phyloP scores from a whole-genome alignment of 129 eudicot genomes.

The Helichrysum umbraculigerum region DNA sequence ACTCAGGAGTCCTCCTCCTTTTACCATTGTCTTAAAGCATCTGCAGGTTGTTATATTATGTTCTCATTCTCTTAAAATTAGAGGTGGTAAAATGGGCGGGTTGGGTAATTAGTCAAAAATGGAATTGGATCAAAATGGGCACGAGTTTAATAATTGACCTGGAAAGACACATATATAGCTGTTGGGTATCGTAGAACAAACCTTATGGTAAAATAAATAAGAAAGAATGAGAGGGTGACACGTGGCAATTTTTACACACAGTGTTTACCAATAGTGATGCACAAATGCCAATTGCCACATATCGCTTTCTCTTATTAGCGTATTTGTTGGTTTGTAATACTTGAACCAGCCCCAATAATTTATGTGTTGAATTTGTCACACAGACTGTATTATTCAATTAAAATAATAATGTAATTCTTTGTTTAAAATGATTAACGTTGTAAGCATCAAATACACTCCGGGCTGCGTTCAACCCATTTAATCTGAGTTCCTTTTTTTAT shows the following conservation, averaged over 20 bases:
- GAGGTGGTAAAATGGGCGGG: neutral
- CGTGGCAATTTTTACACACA: too few species aligned
- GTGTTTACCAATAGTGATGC: neutral
- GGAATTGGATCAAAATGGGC: neutral
- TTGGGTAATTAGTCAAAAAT: constrained; percentile 5
- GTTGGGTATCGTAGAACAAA: too few species aligned
- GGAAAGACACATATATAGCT: neutral
- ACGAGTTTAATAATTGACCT: neutral
- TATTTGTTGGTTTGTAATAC: neutral
- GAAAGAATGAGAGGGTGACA: too few species aligned
- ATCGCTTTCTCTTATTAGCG: too few species aligned
- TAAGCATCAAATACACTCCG: neutral
- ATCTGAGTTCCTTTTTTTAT: neutral
- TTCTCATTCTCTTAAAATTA: constrained; percentile 10
- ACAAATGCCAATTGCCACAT: too few species aligned
- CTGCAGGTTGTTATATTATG: constrained; percentile 60
- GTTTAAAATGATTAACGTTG: neutral
- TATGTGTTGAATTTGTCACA: neutral
- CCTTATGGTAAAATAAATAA: too few species aligned
- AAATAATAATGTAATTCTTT: neutral
- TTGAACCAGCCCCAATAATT: neutral
- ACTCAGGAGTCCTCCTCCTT: constrained; percentile 86
- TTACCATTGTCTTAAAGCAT: constrained; percentile 63
- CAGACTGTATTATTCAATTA: neutral
- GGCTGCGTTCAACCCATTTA: neutral